Base-by-base conservation (phyloP, 768 basidiomycete species). In the Saitozyma sp. region DNA sequence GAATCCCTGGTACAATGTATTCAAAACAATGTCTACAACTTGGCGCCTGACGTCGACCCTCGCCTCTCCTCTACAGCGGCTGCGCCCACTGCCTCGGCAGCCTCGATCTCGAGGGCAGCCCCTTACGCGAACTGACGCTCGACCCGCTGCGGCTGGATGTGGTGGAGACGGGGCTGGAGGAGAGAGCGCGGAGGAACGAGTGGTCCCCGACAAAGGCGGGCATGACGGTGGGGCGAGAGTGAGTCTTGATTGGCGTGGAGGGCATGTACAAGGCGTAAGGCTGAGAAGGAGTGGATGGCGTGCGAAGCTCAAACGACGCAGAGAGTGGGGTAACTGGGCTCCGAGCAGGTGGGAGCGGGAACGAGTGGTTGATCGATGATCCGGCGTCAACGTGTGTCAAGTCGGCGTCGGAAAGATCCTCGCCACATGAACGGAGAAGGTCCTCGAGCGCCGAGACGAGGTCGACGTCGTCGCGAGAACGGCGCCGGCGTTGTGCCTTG, bases 381-480 rank as follows among this genome's bases (percentile, higher is more conserved):
- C n/a, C 45, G 45, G 13, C 13, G n/a, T 46, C 45, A 13, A 17
- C 2, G 45, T 11, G 45, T 17, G n/a, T 46, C 13, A 11, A 13
- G 45, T 13, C n/a, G 45, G n/a, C 45, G 11, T 11, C 11, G 45
- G 45, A 46, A 46, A 52, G 16, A 52, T 17, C 51, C 48, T 64
- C 63, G 13, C 63, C 63, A 53, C 53, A 55, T 37, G 58, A 56
- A 4, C 41, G 37, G 0, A 64, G 55, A n/a, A 64, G 63, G 19
- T 64, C 48, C 13, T 59, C 63, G n/a, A 64, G 43, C 4, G 63
- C 63, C 9, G 58, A 48, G 29, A 56, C 54, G 46, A 64, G 52
- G 40, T 64, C 63, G 46, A 62, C 41, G 9, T 48, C 53, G 39
- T 62, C 53, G 4, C 39, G 9, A 29, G 29, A 29, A 29, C 29